Base-by-base conservation (phyloP, 2,329 filamentous ascomycete species). In the Colletotrichum destructivum region DNA sequence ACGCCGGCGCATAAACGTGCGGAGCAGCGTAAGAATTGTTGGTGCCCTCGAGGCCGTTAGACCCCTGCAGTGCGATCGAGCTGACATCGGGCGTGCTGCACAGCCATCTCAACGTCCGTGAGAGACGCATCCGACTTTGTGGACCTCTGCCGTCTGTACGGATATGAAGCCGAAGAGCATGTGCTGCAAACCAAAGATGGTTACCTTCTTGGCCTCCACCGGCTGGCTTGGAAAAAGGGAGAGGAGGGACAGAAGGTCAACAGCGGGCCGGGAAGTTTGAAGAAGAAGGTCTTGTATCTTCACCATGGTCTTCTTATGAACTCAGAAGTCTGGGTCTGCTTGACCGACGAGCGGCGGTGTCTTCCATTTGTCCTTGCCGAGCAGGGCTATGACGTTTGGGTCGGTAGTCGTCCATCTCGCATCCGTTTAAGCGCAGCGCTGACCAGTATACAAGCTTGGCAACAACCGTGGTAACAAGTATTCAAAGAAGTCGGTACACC, bases 401-500 rank as follows among this genome's bases (percentile, higher is more conserved):
- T 93, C 82, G 77, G 89, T 84, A 16, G n/a, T 21, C 46, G 18
- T n/a, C 46, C 26, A 26, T 31, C 38, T 47, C 11, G 15, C 66
- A 44, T 21, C 16, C 42, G n/a, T n/a, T 47, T 54, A 23, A 35
- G 44, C 35, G 35, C 31, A 16, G 35, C 55, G 59, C 78, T 82
- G 60, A 81, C 54, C n/a, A 21, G 16, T 16, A 1, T 6, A 7
- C 7, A 71, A 93, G 94, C 87, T 99, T 73, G 96, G 96, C 62
- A 99, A 99, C 82, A 99, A 99, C 79, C 92, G 96, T 46, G 96
- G 96, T 61, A 99, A 99, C 88, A 99, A 99, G 81, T 99, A 99
- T 84, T 98, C 95, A 56, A 99, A 98, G 82, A 99, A 99, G 83
- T 95, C 92, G 2, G 90, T 95, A 62, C 88, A 92, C 71, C 86